Evolutionary conservation across 768 basidiomycete genomes (phyloP), one percentile per base, ranked within the genome.

Genomic region (Clitopilus passeckerianus): DNA sequence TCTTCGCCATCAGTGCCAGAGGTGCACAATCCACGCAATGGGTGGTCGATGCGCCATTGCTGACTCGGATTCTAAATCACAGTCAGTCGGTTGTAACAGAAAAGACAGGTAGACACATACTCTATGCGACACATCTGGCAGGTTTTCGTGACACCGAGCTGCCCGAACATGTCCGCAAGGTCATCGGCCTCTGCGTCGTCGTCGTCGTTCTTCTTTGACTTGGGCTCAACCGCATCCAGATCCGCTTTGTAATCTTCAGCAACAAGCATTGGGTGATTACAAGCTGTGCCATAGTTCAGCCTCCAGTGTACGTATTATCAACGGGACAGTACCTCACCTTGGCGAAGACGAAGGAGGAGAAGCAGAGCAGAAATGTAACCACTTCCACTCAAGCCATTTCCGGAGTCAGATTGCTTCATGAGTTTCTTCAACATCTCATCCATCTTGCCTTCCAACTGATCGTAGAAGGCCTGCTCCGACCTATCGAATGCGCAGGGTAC

Each of bases 241-340:
- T 95, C 94, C 14, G 77, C 72, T 70, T 78, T 79, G 73, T 88
- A 87, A 70, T 90, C 89, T 61, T 89, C 86, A 2, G 87, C 83
- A 14, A 96, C 87, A 9, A 97, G 81, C 0, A 83, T 78, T 0
- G 95, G 94, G 66, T 97, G 95, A 65, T 93, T 90, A 69, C 95
- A 98, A 0, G 95, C 95, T 96, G 58, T 8, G 34, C 53, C 52
- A 23, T 63, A 12, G n/a, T 15, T 33, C 46, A 8, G 60, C 22
- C 4, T 12, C 58, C 12, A 53, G n/a, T n/a, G 27, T 7, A 43
- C 58, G 53, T 20, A 20, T 1, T 5, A 4, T 27, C n/a, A n/a
- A 16, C 22, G 23, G n/a, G 54, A 24, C 59, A 53, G 30, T 14
- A 3, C 5, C 46, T 27, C 61, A 90, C 95, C 93, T 82, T 99